phyloP scores from a whole-genome alignment of 768 basidiomycete species.

The Amanita pallidorosea region DNA sequence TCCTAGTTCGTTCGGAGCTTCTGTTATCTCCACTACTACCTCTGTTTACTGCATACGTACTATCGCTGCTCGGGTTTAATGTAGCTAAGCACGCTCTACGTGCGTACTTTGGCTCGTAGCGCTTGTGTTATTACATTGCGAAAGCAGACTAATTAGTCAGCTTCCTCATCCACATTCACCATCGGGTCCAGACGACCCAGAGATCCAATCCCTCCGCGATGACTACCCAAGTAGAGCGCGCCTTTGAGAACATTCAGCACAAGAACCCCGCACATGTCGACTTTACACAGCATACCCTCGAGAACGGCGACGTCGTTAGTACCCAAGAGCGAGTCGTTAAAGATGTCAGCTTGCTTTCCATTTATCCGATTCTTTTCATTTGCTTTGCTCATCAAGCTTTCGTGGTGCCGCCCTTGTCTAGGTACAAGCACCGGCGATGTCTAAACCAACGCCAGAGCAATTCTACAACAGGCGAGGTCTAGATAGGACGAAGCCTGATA shows the following conservation, averaged over 20 bases:
- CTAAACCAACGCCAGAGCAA: slow-evolving; percentile 82
- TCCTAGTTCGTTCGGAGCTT: slow-evolving; percentile 82
- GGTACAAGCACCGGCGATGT: slow-evolving; percentile 98
- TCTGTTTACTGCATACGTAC: slow-evolving; percentile 74
- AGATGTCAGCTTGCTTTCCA: slow-evolving; percentile 46
- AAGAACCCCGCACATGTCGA: slow-evolving; percentile 53
- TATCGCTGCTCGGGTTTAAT: slow-evolving; percentile 87
- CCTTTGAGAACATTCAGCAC: slow-evolving; percentile 54
- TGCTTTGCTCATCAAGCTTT: slow-evolving; percentile 2
- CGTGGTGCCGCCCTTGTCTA: slow-evolving; percentile 17
- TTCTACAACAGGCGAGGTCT: slow-evolving; percentile 69
- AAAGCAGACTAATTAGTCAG: neutral
- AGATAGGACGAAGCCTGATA: slow-evolving; percentile 86
- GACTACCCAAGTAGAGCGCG: slow-evolving; percentile 51
- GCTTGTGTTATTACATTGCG: neutral
- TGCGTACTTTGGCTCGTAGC: slow-evolving; percentile 58
- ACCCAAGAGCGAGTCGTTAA: slow-evolving; percentile 95
- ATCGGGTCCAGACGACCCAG: neutral
- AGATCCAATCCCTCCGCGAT: slow-evolving; percentile 14
- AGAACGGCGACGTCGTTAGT: slow-evolving; percentile 84
- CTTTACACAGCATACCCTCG: slow-evolving; percentile 86
- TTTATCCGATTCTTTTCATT: neutral
- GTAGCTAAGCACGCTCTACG: slow-evolving; percentile 73
- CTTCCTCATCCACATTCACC: slow-evolving; percentile 9
- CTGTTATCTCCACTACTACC: slow-evolving; percentile 87